Evolutionary conservation across 139 green algal genomes (phyloP).

Genomic region (Micractinium sp.): DNA sequence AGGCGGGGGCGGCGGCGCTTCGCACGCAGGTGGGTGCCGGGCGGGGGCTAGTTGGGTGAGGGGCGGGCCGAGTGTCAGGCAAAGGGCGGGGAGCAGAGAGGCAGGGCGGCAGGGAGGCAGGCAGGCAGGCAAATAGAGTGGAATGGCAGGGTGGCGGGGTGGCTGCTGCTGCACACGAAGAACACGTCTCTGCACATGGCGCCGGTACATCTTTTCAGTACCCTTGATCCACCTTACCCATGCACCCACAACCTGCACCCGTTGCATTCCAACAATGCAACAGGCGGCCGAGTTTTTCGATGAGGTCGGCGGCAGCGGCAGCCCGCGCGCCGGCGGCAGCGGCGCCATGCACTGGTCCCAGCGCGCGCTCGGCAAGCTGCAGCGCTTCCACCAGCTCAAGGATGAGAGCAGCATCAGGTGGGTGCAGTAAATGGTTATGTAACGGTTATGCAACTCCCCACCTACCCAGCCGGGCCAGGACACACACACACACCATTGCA

Average conservation of each 20-base stretch:
- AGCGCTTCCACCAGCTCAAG: constrained; percentile 48
- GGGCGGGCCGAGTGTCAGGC: no score
- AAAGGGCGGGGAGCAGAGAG: no score
- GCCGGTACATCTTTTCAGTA: no score
- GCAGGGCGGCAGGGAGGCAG: no score
- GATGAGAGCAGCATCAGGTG: constrained; percentile 39
- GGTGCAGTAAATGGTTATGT: no score
- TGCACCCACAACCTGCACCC: not conserved
- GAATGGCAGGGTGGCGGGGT: no score
- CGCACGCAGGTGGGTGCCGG: constrained; percentile 54
- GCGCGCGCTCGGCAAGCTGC: constrained; percentile 44
- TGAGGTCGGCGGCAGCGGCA: constrained; percentile 45
- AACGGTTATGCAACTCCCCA: not conserved
- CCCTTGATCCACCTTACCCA: no score
- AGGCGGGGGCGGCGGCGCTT: constrained; percentile 33
- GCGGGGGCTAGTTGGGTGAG: not conserved
- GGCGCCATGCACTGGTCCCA: constrained; percentile 30
- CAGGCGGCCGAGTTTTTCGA: constrained; percentile 69
- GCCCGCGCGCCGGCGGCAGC: constrained; percentile 21
- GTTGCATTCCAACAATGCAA: no score
- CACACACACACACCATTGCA: not conserved
- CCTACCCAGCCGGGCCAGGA: not conserved
- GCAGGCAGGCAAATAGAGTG: no score
- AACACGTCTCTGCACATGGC: no score
- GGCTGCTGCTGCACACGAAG: no score